A percentile compares a stretch with the other conserved stretches of the same genome.
Conservation (phyloP, 768 basidiomycete species). For the Psilocybe subaeruginosa region DNA sequence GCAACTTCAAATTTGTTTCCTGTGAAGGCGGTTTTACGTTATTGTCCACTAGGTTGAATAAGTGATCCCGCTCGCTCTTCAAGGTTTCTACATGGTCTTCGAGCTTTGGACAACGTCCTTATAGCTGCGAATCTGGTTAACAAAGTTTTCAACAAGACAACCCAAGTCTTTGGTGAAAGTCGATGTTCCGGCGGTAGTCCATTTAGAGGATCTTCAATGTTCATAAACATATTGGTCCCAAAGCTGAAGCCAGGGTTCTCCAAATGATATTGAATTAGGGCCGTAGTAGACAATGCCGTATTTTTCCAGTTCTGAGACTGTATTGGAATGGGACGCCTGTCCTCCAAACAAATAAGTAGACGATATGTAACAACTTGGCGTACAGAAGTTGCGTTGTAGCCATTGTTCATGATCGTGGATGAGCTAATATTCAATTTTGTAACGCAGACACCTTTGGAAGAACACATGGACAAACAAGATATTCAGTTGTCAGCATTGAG, state of each 20-base stretch:
- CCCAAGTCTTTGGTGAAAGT: slow-evolving; percentile 5
- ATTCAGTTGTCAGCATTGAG: slow-evolving; percentile 3
- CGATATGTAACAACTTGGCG: too few relatives aligned
- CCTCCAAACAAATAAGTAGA: not conserved
- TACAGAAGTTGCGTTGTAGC: too few relatives aligned
- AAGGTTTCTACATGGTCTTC: not conserved
- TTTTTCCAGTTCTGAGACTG: slow-evolving; percentile 6
- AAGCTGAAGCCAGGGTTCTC: slow-evolving; percentile 9
- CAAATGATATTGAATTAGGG: slow-evolving; percentile 3
- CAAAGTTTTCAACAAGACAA: slow-evolving; percentile 4
- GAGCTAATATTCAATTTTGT: too few relatives aligned
- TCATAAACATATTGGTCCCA: slow-evolving; percentile 2
- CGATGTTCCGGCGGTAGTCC: not conserved
- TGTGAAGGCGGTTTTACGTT: not conserved
- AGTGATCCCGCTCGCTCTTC: not conserved
- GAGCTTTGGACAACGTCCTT: not conserved
- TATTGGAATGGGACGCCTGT: not conserved
- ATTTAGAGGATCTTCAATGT: slow-evolving; percentile 4
- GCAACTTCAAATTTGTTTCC: not conserved
- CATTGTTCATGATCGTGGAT: not conserved
- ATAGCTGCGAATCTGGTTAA: not conserved
- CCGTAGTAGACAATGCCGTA: slow-evolving; percentile 6
- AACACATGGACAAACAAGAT: slow-evolving; percentile 26
- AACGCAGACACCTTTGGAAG: not conserved
- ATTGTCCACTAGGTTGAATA: not conserved